Evolutionary conservation across 2,329 filamentous ascomycete species (phyloP).

Genomic region (Trichoderma sp.): DNA sequence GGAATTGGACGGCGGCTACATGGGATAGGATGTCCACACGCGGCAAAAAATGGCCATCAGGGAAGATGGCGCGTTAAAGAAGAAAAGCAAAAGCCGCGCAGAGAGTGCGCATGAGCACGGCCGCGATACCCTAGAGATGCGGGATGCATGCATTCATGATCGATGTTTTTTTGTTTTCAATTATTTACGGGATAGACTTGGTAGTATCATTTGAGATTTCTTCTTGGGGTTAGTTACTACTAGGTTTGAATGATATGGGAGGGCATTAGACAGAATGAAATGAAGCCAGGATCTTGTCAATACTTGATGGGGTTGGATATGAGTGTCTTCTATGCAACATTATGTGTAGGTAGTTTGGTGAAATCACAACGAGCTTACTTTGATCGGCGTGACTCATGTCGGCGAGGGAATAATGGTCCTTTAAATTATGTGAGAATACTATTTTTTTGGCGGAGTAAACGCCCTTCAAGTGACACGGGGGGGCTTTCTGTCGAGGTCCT

Average conservation of each 20-base stretch:
- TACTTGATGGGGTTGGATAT: neutral
- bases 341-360: neutral
- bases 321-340: neutral
- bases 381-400: neutral
- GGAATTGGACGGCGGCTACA: constrained; percentile 22
- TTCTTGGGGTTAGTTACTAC: constrained; percentile 17
- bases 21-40: constrained; percentile 20
- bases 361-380: neutral
- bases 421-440: neutral
- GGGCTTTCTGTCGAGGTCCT: neutral
- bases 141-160: constrained; percentile 28
- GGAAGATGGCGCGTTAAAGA: constrained; percentile 16
- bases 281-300: constrained; percentile 21
- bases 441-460: neutral
- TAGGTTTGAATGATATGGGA: constrained; percentile 4
- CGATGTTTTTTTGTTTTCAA: constrained; percentile 21
- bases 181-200: constrained; percentile 35
- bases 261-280: constrained; percentile 8
- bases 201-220: constrained; percentile 28
- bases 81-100: neutral
- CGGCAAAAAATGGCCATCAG: constrained; percentile 22
- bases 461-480: neutral
- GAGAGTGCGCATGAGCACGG: constrained; percentile 30
- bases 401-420: neutral
- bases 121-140: constrained; percentile 33